These are phyloP conservation scores for Puya raimondii DNA, from an alignment of 176 grass and related monocot species.

Conservation along the genomic window DNA sequence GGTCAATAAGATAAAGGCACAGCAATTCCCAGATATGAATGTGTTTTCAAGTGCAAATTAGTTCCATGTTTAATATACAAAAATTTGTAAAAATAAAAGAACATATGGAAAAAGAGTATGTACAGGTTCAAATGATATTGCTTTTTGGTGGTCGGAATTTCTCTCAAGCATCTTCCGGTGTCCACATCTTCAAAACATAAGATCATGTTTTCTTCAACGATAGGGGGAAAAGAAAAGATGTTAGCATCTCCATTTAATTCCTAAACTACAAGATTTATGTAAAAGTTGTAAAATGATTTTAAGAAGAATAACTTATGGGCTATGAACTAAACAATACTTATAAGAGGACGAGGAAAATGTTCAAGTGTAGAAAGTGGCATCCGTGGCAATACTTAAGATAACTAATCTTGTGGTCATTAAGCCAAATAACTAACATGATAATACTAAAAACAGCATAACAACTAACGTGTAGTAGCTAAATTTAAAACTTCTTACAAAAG, in stretches of 20 bases:
- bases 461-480: too few relatives aligned
- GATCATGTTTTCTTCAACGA: slow-evolving; percentile 88
- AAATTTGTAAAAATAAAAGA: slow-evolving; percentile 16
- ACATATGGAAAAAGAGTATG: slow-evolving; percentile 15
- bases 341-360: too few relatives aligned
- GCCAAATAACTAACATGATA: too few relatives aligned
- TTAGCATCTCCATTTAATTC: slow-evolving; percentile 25
- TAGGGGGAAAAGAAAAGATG: slow-evolving; percentile 15
- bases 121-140: slow-evolving; percentile 64
- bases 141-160: slow-evolving; percentile 52
- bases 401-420: too few relatives aligned
- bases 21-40: background rate
- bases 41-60: too few relatives aligned
- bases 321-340: too few relatives aligned
- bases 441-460: too few relatives aligned
- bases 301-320: too few relatives aligned
- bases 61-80: background rate
- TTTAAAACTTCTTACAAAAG: too few relatives aligned
- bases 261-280: background rate
- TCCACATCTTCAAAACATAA: slow-evolving; percentile 90
- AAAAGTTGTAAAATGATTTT: too few relatives aligned
- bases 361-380: too few relatives aligned
- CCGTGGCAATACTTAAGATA: too few relatives aligned
- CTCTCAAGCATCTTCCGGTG: slow-evolving; percentile 73
- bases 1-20: background rate